phyloP scores from a whole-genome alignment of 2,329 filamentous ascomycete species.

The Monosporascus sp. region DNA sequence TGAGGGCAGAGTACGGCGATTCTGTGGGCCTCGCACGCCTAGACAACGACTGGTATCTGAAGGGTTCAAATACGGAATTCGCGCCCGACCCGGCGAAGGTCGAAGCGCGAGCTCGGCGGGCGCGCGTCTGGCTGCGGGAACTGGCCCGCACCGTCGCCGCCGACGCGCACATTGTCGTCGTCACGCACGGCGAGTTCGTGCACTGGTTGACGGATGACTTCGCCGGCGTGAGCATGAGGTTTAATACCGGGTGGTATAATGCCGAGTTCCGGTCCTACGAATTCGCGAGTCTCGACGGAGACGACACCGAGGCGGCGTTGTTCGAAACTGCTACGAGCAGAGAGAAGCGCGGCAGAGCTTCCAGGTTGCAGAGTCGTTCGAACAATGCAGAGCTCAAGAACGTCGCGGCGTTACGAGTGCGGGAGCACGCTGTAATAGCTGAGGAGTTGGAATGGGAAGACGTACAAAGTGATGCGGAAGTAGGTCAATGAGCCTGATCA shows the following conservation, averaged over 20 bases:
- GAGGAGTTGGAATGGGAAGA: not conserved
- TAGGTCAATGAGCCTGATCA: too few relatives aligned
- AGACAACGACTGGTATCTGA: conserved; percentile 62
- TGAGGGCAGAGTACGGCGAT: conserved; percentile 52
- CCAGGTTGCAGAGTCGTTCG: not conserved
- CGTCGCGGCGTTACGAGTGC: not conserved
- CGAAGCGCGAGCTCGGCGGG: conserved; percentile 51
- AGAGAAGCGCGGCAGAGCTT: not conserved
- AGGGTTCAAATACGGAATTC: conserved; percentile 39
- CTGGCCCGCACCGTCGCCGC: conserved; percentile 28
- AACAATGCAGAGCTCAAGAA: not conserved
- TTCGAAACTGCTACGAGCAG: conserved; percentile 38
- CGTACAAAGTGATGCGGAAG: too few relatives aligned
- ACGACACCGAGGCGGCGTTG: conserved; percentile 38
- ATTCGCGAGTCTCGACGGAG: conserved; percentile 47
- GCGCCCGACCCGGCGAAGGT: conserved; percentile 46
- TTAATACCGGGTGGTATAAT: conserved; percentile 61
- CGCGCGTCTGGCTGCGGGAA: conserved; percentile 50
- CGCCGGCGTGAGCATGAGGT: conserved; percentile 45
- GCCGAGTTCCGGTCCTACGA: conserved; percentile 63
- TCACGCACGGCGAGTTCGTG: conserved; percentile 75
- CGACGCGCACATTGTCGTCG: conserved; percentile 64
- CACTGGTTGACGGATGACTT: conserved; percentile 82
- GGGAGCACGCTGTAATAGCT: not conserved
- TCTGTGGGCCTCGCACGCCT: conserved; percentile 57